Base-by-base conservation (phyloP, 768 basidiomycete species). In the Tricholomella constricta region DNA sequence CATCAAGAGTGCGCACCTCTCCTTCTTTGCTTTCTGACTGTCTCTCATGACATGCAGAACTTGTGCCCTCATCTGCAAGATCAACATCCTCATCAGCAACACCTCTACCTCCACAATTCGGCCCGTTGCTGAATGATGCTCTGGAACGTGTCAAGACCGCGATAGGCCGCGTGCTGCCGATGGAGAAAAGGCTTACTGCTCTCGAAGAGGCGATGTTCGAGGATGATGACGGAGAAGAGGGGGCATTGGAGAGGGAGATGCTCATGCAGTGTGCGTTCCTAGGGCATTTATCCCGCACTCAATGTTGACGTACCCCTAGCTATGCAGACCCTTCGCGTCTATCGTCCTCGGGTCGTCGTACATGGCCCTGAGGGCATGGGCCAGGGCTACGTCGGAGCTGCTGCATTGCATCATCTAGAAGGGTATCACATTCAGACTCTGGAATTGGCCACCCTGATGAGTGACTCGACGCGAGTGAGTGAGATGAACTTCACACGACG, bases 121-220 rank as follows among this genome's bases (percentile, higher is more conserved):
- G 78, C 0, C 90, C 97, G 0, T 70, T 98, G 14, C 78, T 98
- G 2, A 73, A 79, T 0, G 78, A 81, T 4, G 72, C 86, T 0
- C 70, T 98, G 4, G 86, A 89, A 38, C 78, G 76, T 29, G 85
- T 91, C 7, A 95, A 91, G 67, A 65, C 68, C 0, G 82, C 84
- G 1, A 81, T 98, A n/a, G 74, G 78, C 46, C 81, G 80, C 31
- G 86, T 89, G 6, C 71, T 99, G 32, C 97, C 97, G 1, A 69
- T 85, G 19, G 81, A 84, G 63, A 95, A 94, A 75, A 85, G 84
- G 62, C 78, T 86, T 19, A 89, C 81, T 40, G 91, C 94, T 0
- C 72, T 98, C 14, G 96, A 98, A 65, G 97, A 99, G 67, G 97
- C 97, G 1, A 91, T 94, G 69, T 99, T 78, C 72, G 94, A 98